Base-by-base conservation (phyloP, 192 early-diverging fungal species). In the Mortierella alpina region DNA sequence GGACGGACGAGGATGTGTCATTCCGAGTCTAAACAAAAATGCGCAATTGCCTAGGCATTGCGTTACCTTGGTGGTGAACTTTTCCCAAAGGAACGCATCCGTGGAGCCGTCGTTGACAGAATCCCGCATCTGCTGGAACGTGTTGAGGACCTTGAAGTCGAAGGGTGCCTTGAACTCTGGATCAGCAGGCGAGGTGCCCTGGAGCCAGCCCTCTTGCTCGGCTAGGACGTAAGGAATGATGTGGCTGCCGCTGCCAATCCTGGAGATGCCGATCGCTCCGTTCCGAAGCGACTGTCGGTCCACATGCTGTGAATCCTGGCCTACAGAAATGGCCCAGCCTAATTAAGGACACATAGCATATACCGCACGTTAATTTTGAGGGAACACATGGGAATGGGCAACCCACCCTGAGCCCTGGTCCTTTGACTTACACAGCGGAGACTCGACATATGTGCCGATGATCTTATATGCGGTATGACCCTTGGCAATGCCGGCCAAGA, bases 21-120 rank as follows among this genome's bases (percentile, higher is more conserved):
- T 31, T 31, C 31, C 31, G 31, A 31, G 31, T 2, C 1, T 31
- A 31, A 31, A 31, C 31, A 31, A 31, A 31, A 31, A 31, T 31
- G 31, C 31, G 31, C 31, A 31, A 31, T 31, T 31, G 31, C 31
- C 31, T 31, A 31, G 31, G 31, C 31, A 3, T 31, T 31, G 31
- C 31, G 31, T 31, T 80, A 80, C 77, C 77, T 97, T 95, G 72
- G 95, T 97, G n/a, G 95, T 97, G 44, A 95, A 92, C 0, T 90
- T 86, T 68, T 97, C 96, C 96, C 96, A 97, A 70, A 97, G 83
- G 63, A 97, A 97, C 8, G 90, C 92, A 82, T 96, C 96, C 7
- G 82, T 82, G 7, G 73, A 64, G 22, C 88, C 88, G 7, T 83
- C 74, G 48, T 89, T 86, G 56, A 94, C 90, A 17, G 93, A 94